Evolutionary conservation across 495 filamentous ascomycete species (phyloP), one percentile per base, ranked within the genome.

Genomic region (Neurospora terricola): DNA sequence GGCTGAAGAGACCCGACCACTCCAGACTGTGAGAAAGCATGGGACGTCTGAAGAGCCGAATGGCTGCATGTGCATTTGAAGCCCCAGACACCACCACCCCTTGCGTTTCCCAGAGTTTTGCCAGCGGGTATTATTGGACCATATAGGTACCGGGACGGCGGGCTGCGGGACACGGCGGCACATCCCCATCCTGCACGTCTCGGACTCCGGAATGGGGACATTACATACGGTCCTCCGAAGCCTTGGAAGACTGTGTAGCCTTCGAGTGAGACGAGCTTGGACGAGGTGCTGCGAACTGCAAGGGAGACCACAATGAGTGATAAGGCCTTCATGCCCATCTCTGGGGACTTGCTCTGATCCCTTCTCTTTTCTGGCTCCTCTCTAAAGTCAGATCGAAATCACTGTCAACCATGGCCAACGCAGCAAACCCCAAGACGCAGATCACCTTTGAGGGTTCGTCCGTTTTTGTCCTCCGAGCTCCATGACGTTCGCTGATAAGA

Each of bases 401-500:
- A 59, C 14, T 16, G 14, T 71, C 71, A 71, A 79, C 36, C 23
- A 79, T 80, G 78, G 79, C 77, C 40, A 45, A 66, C 54, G 54
- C 48, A 69, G 54, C 75, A 45, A 80, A 77, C 70, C 54, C 54
- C 54, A 34, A 66, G 54, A 66, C 27, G 38, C 73, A 74, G 30
- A 79, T 81, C 71, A 75, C 79, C 70, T 81, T 81, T 69, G 79
- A 81, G 68, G 79, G 79, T 78, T 38, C 1, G 79, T 78, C 18
- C 30, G 4, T 16, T 21, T 5, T 40, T 42, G 3, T 5, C 16
- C 7, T 27, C 23, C 10, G 3, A 18, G 34, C 5, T 62, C 4
- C 12, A 23, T 59, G 2, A 38, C n/a, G 4, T 23, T 37, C 37
- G 18, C 73, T 78, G 45, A 80, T 48, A 23, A 37, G 7, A 36